These are phyloP conservation scores for Fusarium agapanthi DNA, from an alignment of 2,329 filamentous ascomycete genomes.

Conservation along the genomic window DNA sequence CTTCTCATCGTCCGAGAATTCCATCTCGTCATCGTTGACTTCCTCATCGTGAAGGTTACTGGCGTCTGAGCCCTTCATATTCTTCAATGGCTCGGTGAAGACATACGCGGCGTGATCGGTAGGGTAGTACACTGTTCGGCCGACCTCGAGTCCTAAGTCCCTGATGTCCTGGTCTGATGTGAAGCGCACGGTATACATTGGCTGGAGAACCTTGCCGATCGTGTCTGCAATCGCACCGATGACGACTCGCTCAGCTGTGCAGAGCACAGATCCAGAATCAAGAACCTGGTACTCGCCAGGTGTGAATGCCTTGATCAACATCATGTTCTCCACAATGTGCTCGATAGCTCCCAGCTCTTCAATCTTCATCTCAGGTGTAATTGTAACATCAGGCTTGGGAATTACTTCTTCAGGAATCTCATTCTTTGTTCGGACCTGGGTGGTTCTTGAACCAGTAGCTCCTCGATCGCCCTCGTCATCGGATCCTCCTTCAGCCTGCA, in stretches of 20 bases:
- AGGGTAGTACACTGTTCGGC: conserved; percentile 81
- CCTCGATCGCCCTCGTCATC: conserved; percentile 75
- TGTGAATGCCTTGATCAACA: conserved; percentile 80
- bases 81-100: conserved; percentile 83
- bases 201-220: conserved; percentile 84
- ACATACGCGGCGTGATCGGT: conserved; percentile 81
- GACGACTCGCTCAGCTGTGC: conserved; percentile 76
- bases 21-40: conserved; percentile 82
- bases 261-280: conserved; percentile 85
- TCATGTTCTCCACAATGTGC: conserved; percentile 78
- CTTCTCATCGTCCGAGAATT: conserved; percentile 96
- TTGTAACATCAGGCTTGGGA: conserved; percentile 79
- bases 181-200: conserved; percentile 86
- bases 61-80: conserved; percentile 87
- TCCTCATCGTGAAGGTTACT: conserved; percentile 97
- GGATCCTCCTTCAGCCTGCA: conserved; percentile 82
- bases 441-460: conserved; percentile 49
- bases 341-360: conserved; percentile 79
- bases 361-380: conserved; percentile 81
- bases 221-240: conserved; percentile 87
- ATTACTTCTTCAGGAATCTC: conserved; percentile 72
- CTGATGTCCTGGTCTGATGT: conserved; percentile 72
- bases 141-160: conserved; percentile 72
- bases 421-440: conserved; percentile 80
- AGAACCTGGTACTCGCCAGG: conserved; percentile 87